phyloP scores from a whole-genome alignment of 2,329 filamentous ascomycete genomes.

The Tolypocladium cylindrosporum region DNA sequence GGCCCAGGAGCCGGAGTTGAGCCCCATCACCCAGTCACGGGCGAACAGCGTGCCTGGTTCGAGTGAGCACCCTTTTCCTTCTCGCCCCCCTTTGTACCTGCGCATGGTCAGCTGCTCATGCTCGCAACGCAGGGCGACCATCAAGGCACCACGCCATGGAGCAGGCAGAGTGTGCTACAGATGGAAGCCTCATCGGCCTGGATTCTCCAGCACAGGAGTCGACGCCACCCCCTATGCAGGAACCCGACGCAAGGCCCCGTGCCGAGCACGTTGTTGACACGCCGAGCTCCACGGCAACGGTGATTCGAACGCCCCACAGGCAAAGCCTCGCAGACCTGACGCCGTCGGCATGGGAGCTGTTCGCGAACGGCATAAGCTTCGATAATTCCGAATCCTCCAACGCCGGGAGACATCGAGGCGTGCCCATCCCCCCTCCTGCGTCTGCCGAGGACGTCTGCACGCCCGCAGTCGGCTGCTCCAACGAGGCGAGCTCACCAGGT shows the following conservation, averaged over 20 bases:
- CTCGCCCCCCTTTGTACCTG: background rate
- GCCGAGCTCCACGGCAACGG: conserved; percentile 24
- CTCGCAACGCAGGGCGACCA: background rate
- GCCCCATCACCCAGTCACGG: conserved; percentile 36
- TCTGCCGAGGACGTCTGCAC: background rate
- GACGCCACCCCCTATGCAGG: background rate
- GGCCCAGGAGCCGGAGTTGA: conserved; percentile 36
- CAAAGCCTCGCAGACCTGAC: conserved; percentile 13
- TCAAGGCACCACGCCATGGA: background rate
- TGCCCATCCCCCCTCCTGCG: no score
- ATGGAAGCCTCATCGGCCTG: background rate
- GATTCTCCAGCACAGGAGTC: background rate
- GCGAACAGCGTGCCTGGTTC: conserved; percentile 14
- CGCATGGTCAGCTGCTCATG: background rate
- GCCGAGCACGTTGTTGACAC: background rate
- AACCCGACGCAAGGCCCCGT: background rate
- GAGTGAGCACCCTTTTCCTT: conserved; percentile 8
- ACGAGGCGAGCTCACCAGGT: background rate
- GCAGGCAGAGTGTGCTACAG: background rate
- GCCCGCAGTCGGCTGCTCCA: background rate
- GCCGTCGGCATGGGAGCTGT: conserved; percentile 17
- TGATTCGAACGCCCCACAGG: conserved; percentile 23
- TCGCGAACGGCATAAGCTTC: conserved; percentile 21
- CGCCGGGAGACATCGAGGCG: background rate
- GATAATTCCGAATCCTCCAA: conserved; percentile 7